Conservation (phyloP, 2,329 filamentous ascomycete species). For the Fusarium temperatum region DNA sequence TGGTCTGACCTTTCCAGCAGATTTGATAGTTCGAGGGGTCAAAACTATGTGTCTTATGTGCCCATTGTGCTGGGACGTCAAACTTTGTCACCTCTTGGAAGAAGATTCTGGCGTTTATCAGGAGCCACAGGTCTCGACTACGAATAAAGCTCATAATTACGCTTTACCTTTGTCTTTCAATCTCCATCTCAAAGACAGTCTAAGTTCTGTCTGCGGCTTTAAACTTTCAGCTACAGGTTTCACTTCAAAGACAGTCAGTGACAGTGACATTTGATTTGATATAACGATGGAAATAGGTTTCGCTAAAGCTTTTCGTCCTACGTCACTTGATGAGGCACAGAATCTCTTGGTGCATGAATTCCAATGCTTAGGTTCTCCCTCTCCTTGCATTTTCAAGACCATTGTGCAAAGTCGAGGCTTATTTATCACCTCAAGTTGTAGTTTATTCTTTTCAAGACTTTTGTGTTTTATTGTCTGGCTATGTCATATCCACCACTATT, state of each 20-base stretch:
- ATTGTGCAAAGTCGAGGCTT: background rate
- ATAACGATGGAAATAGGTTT: background rate
- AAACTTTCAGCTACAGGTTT: too few relatives aligned
- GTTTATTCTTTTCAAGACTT: background rate
- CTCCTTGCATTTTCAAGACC: fast-evolving
- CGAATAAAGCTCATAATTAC: fast-evolving
- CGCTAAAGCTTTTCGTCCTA: background rate
- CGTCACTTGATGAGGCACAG: background rate
- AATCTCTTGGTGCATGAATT: too few relatives aligned
- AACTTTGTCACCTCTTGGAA: background rate
- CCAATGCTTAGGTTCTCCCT: too few relatives aligned
- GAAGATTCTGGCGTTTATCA: background rate
- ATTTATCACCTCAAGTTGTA: background rate
- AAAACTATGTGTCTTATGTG: background rate
- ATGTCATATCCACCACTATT: background rate
- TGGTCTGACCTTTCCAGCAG: background rate
- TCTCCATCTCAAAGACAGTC: too few relatives aligned
- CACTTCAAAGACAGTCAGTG: too few relatives aligned
- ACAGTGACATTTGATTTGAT: background rate
- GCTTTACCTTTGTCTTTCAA: background rate
- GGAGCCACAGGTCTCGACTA: too few relatives aligned
- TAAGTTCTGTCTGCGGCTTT: too few relatives aligned
- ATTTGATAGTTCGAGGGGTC: background rate
- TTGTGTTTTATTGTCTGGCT: background rate
- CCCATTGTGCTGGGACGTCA: background rate